Percentiles rank a stretch among this genome's conserved stretches.
Evolutionary conservation across 2,329 filamentous ascomycete species (phyloP).

Genomic region (Paecilomyces fulvus): DNA sequence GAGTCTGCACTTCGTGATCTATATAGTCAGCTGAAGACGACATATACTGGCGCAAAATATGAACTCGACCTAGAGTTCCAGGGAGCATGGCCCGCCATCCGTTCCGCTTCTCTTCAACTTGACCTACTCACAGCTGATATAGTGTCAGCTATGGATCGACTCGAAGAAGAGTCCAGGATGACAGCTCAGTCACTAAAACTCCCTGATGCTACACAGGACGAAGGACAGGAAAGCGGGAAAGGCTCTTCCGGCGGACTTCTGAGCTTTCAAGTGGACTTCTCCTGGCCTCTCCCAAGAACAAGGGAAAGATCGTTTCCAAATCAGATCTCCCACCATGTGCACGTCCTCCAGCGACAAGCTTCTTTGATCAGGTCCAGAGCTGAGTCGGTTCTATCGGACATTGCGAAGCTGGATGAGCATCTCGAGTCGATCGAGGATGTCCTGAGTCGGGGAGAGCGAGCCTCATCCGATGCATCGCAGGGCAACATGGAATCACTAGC

Average conservation of each 20-base stretch:
- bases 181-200: background rate
- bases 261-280: background rate
- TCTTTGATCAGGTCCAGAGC: conserved; percentile 24
- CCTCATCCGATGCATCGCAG: conserved; percentile 6
- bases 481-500: background rate
- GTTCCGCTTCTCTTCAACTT: conserved; percentile 24
- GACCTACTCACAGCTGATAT: conserved; percentile 28
- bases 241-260: background rate
- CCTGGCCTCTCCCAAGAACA: background rate
- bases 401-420: conserved; percentile 26
- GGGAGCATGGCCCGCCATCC: conserved; percentile 23
- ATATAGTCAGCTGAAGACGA: conserved; percentile 17
- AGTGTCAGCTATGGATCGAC: conserved; percentile 25
- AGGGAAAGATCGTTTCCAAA: conserved; percentile 11
- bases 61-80: conserved; percentile 31
- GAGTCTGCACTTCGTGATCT: conserved; percentile 21
- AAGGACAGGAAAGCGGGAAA: background rate
- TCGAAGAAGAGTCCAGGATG: conserved; percentile 5
- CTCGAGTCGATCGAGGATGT: conserved; percentile 23
- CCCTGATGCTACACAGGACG: background rate
- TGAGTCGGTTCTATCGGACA: conserved; percentile 19
- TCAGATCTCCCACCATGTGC: conserved; percentile 21
- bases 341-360: conserved; percentile 25
- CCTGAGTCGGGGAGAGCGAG: conserved; percentile 13
- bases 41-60: conserved; percentile 21